Conservation (phyloP, 176 grass and related monocot genomes). For the Poa annua region DNA sequence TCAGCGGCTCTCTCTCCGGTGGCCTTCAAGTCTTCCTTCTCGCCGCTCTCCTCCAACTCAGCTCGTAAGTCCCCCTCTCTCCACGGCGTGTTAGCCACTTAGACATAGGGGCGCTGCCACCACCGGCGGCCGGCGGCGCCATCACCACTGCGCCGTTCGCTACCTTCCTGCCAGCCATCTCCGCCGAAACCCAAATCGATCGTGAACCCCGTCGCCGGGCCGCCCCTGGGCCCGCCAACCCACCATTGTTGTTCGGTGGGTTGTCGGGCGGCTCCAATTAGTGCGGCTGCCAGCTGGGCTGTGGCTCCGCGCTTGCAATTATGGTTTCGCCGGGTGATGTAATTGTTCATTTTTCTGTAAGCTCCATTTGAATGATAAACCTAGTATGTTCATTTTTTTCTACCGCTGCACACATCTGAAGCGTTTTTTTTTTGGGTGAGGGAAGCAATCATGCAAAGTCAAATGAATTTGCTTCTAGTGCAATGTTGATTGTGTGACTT, state of each 20-base stretch:
- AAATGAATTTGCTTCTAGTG: neutral
- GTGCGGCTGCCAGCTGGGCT: slow-evolving; percentile 4
- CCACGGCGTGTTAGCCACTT: neutral
- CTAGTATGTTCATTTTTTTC: neutral
- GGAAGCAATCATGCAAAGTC: slow-evolving; percentile 4
- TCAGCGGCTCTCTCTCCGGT: slow-evolving; percentile 49
- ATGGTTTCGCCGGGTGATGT: slow-evolving; percentile 3
- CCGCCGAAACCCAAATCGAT: neutral
- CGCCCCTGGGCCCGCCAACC: neutral
- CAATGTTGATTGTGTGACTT: neutral
- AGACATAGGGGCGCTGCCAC: neutral
- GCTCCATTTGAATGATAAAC: neutral
- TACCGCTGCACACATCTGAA: neutral
- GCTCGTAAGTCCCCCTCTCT: slow-evolving; percentile 40
- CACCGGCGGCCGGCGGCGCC: neutral
- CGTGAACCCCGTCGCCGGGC: neutral
- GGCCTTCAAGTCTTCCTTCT: slow-evolving; percentile 48
- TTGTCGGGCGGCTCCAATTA: slow-evolving; percentile 18
- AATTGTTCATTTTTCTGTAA: neutral
- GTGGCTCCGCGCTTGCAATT: neutral
- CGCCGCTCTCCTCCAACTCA: slow-evolving; percentile 36
- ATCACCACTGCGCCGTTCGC: neutral
- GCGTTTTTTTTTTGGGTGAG: neutral
- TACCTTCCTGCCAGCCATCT: neutral
- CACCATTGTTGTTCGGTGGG: slow-evolving; percentile 9